Evolutionary conservation across 2,329 filamentous ascomycete genomes (phyloP), one percentile per base, ranked within the genome.

Genomic region (Ophiognomonia clavigignenti-juglandacearum): DNA sequence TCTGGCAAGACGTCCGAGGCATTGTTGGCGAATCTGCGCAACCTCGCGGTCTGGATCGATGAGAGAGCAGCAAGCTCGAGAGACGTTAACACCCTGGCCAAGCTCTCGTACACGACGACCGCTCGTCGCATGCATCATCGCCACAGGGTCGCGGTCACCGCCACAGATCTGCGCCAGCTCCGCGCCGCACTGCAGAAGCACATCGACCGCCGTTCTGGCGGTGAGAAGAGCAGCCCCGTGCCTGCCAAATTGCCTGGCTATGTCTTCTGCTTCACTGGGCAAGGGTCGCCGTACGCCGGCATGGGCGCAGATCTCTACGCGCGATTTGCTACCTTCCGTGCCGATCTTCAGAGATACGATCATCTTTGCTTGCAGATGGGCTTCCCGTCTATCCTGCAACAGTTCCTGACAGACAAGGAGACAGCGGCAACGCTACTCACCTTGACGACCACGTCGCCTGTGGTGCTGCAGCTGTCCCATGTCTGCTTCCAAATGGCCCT

Each of bases 51-150:
- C 71, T 84, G 55, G 72, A 75, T 22, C 55, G n/a, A n/a, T n/a
- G n/a, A n/a, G n/a, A 64, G 26, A 69, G 74, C 27, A 69, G 74
- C 3, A 71, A 77, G 4, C 70, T 2, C 72, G 76, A 0, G n/a
- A n/a, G n/a, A n/a, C n/a, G n/a, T n/a, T n/a, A n/a, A n/a, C n/a
- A n/a, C n/a, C 59, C 10, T 85, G 14, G 68, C 73, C 2, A 68
- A 78, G 48, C 63, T 87, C 1, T 76, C 83, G 0, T 88, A 86
- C 63, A 85, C 81, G 0, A 82, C 80, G 0, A 86, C 83, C 3
- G 85, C 85, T 9, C 74, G 83, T 16, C 74, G 76, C 32, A 74
- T 78, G 9, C 82, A 84, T 52, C 75, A 82, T 59, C 67, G 72
- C 54, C 77, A 73, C 66, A 72, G 79, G 23, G 68, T 79, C 59